phyloP scores from a whole-genome alignment of 805 yeast genomes.

The Priceomyces medius region DNA sequence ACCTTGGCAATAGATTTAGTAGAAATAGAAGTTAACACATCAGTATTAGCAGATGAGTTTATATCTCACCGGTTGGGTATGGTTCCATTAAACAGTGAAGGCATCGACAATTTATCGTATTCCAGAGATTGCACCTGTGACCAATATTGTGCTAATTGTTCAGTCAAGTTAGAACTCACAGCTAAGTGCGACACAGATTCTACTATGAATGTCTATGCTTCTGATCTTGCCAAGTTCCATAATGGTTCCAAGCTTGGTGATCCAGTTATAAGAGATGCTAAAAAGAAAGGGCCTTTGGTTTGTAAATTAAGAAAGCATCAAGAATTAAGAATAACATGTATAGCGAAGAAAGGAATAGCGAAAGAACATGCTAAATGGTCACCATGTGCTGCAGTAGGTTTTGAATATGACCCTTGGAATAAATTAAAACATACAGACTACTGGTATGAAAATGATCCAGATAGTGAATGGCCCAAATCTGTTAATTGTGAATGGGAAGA shows the following conservation, averaged over 20 bases:
- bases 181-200: slow-evolving; percentile 89
- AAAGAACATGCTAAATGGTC: slow-evolving; percentile 99
- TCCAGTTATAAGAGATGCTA: slow-evolving; percentile 81
- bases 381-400: slow-evolving; percentile 92
- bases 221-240: slow-evolving; percentile 57
- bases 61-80: slow-evolving; percentile 92
- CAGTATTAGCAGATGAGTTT: slow-evolving; percentile 96
- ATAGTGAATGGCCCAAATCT: slow-evolving; percentile 89
- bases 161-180: slow-evolving; percentile 79
- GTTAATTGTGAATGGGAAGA: slow-evolving; percentile 95
- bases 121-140: slow-evolving; percentile 97
- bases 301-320: slow-evolving; percentile 92
- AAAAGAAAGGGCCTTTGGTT: slow-evolving; percentile 80
- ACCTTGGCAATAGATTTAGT: slow-evolving; percentile 95
- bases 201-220: slow-evolving; percentile 85
- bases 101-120: slow-evolving; percentile 80
- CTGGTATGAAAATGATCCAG: slow-evolving; percentile 92
- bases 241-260: slow-evolving; percentile 60
- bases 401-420: slow-evolving; percentile 99
- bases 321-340: slow-evolving; percentile 83
- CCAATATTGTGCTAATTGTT: slow-evolving; percentile 93
- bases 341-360: slow-evolving; percentile 96
- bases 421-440: slow-evolving; percentile 92
- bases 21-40: slow-evolving; percentile 87
- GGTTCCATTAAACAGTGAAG: slow-evolving; percentile 81